phyloP scores from a whole-genome alignment of 768 basidiomycete species.

The Gelatoporia subvermispora region DNA sequence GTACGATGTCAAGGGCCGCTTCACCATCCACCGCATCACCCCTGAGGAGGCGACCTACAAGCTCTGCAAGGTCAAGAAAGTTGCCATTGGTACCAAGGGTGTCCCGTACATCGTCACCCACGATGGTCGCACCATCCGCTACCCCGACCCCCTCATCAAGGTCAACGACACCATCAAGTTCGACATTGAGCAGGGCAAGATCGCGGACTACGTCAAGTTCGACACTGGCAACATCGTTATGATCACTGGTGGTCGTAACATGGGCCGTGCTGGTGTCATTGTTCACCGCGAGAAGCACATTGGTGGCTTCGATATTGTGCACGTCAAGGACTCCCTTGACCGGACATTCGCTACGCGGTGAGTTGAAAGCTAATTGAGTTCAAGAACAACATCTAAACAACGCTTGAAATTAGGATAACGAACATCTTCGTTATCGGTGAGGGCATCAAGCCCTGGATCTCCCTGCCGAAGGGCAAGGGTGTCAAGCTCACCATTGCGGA shows the following conservation, averaged over 20 bases:
- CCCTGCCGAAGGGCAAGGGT: conserved; percentile 96
- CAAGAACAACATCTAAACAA: neutral
- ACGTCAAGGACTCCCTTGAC: conserved; percentile 93
- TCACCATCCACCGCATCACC: conserved; percentile 99
- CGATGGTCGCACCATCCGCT: conserved; percentile 99
- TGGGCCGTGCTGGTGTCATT: conserved; percentile 96
- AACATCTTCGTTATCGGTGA: conserved; percentile 99
- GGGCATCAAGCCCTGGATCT: conserved; percentile 94
- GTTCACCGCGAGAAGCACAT: conserved; percentile 95
- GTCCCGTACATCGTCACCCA: conserved; percentile 98
- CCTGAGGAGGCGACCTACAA: conserved; percentile 96
- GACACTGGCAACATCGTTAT: conserved; percentile 97
- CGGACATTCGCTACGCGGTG: conserved; percentile 97
- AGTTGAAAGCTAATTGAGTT: conserved; percentile 20
- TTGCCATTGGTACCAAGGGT: conserved; percentile 88
- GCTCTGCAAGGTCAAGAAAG: conserved; percentile 89
- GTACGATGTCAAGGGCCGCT: conserved; percentile 99
- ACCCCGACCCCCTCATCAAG: conserved; percentile 92
- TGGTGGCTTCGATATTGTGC: conserved; percentile 98
- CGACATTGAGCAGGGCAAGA: conserved; percentile 92
- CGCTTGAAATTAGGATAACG: conserved; percentile 65
- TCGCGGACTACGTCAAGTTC: conserved; percentile 89
- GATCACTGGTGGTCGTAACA: conserved; percentile 99
- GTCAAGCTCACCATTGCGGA: conserved; percentile 95
- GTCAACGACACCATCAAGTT: conserved; percentile 98